Base-by-base conservation (phyloP, 2,329 filamentous ascomycete species). In the Ascomycota sp. region DNA sequence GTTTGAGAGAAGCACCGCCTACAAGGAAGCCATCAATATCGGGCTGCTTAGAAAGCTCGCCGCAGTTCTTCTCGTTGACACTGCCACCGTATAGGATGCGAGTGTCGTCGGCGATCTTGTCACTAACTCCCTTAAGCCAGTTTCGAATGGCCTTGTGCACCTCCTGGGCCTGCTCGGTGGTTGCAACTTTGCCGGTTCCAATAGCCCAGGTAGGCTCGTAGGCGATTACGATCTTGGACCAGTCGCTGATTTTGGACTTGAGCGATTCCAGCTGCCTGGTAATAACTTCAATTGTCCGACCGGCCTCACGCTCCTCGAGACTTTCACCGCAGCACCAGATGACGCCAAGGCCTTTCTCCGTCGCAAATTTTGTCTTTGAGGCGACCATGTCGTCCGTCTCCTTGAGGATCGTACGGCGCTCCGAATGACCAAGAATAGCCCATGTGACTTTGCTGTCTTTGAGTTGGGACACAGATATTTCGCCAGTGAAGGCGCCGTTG, bases 21-120 rank as follows among this genome's bases (percentile, higher is more conserved):
- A 95, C 86, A 45, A 95, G 70, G 75, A 95, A 95, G 38, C 89
- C 89, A 58, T 98, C 89, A 56, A 98, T 92, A 58, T 98, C 89
- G 42, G 71, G 56, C 71, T 95, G 73, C 67, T 83, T 86, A 55
- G 78, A 73, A 48, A 98, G 70, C 43, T 95, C 86, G 52, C 66
- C 71, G 68, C 81, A 91, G 73, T 98, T 98, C 78, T 93, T 93
- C 69, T 92, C 89, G 54, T 68, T 91, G 49, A 98, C 89, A 49
- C 78, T 89, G 53, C 89, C 89, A 44, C 89, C 89, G 60, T 98
- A 98, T 53, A 98, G 76, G 55, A 98, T 81, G 48, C 89, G 73
- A 40, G 84, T 92, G 62, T 77, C 72, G 42, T 92, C 82, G 32
- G 83, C 72, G 37, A 77, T 80, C 53, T 67, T 61, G 40, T 78